A percentile compares a stretch with the other conserved stretches of the same genome.
These are phyloP conservation scores for Jamesozyma piceae DNA, from an alignment of 805 yeast species.

Conservation along the genomic window DNA sequence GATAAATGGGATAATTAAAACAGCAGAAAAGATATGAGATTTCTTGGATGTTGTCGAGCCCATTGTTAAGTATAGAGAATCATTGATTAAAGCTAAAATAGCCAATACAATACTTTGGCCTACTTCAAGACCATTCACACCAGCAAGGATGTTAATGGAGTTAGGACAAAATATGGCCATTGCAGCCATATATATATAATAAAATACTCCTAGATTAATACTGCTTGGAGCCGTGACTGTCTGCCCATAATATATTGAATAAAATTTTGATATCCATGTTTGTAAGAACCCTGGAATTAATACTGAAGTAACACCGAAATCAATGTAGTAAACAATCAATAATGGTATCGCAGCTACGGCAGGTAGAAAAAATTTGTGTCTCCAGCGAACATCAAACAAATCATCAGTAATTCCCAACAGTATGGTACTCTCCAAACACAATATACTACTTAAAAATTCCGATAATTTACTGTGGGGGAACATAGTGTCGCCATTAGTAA, in stretches of 20 bases:
- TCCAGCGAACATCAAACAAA: conserved; percentile 91
- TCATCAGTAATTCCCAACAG: conserved; percentile 88
- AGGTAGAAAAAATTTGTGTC: conserved; percentile 93
- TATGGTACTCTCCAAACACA: conserved; percentile 76
- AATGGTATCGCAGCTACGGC: conserved; percentile 91
- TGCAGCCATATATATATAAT: conserved; percentile 84
- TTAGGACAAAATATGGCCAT: conserved; percentile 92
- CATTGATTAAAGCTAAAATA: conserved; percentile 63
- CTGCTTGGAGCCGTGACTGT: no score
- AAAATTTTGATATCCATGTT: conserved; percentile 21
- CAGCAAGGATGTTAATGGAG: conserved; percentile 91
- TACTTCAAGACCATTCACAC: conserved; percentile 92
- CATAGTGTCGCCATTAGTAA: conserved; percentile 7
- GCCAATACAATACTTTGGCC: conserved; percentile 85
- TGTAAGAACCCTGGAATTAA: conserved; percentile 66
- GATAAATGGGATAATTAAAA: conserved; percentile 73
- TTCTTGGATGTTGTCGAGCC: conserved; percentile 53
- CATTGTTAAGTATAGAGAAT: conserved; percentile 54
- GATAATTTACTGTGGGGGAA: conserved; percentile 81
- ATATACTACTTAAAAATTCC: conserved; percentile 74
- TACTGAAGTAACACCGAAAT: conserved; percentile 84
- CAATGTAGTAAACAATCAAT: conserved; percentile 83
- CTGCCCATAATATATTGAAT: conserved; percentile 1
- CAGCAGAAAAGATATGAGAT: conserved; percentile 73
- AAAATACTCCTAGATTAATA: conserved; percentile 68